These are phyloP conservation scores for Phytophthora idaei DNA, from an alignment of 352 stramenopile species.

Conservation along the genomic window DNA sequence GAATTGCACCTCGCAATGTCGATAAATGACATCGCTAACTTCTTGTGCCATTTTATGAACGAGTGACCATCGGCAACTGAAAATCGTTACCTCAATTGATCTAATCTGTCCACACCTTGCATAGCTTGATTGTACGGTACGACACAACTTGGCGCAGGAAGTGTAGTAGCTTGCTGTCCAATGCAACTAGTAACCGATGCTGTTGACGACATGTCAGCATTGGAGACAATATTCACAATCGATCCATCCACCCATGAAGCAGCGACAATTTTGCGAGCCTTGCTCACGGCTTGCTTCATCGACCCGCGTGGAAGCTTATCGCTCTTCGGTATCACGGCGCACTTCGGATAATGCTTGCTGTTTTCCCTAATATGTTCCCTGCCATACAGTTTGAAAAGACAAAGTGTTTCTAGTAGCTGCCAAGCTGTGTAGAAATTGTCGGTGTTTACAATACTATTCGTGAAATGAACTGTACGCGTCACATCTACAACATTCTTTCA, in stretches of 20 bases:
- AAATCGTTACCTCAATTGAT: too few relatives aligned
- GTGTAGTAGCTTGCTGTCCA: neutral
- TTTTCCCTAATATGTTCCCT: neutral
- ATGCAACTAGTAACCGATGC: neutral
- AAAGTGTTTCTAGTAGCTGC: neutral
- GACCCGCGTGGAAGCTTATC: neutral
- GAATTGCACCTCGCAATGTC: too few relatives aligned
- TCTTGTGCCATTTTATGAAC: too few relatives aligned
- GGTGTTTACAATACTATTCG: neutral
- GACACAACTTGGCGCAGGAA: neutral
- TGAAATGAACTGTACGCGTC: neutral
- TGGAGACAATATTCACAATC: conserved; percentile 5
- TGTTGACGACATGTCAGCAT: neutral
- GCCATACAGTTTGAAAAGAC: neutral
- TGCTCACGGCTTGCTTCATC: neutral
- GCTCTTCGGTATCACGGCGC: neutral
- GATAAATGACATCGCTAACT: too few relatives aligned
- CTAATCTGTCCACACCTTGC: too few relatives aligned
- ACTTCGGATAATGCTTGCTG: neutral
- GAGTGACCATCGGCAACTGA: too few relatives aligned
- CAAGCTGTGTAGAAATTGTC: conserved; percentile 2
- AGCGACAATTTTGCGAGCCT: neutral
- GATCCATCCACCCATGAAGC: neutral
- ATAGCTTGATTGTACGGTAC: too few relatives aligned
- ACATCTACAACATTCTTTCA: neutral